phyloP scores from a whole-genome alignment of 176 grass and related monocot species.

The Triticum timopheevii region DNA sequence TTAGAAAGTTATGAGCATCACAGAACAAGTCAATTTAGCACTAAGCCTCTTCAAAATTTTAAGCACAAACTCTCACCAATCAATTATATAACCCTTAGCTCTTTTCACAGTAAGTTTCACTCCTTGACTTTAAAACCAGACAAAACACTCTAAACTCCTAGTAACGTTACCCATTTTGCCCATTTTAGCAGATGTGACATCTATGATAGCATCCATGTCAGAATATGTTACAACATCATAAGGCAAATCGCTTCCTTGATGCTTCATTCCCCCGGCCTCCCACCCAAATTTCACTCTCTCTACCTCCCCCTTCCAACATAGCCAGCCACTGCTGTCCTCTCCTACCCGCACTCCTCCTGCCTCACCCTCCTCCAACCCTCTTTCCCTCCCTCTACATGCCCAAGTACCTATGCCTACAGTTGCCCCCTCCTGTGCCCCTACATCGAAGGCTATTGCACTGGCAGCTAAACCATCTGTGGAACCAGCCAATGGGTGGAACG shows the following conservation, averaged over 20 bases:
- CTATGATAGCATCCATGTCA: not conserved
- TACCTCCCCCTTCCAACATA: not conserved
- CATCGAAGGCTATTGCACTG: not conserved
- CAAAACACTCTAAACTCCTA: conserved; percentile 1
- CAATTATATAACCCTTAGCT: not conserved
- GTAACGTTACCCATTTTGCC: not conserved
- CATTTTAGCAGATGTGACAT: not conserved
- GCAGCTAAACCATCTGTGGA: not conserved
- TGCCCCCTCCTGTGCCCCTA: not conserved
- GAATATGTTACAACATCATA: not conserved
- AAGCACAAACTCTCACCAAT: conserved; percentile 2
- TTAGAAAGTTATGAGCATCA: conserved; percentile 4
- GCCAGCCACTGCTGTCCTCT: not conserved
- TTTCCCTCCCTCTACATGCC: not conserved
- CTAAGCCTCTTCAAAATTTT: not conserved
- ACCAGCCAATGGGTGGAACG: not conserved
- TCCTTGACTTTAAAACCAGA: not conserved
- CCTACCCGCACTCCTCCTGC: not conserved
- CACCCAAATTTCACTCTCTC: not conserved
- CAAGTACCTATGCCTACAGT: not conserved
- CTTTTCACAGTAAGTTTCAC: not conserved
- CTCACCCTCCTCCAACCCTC: not conserved
- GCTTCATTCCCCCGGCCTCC: not conserved
- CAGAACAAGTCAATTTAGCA: not conserved
- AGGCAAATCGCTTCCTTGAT: not conserved